Evolutionary conservation across 257 asterid species (phyloP), one percentile per base, ranked within the genome.

Genomic region (Phtheirospermum japonicum): DNA sequence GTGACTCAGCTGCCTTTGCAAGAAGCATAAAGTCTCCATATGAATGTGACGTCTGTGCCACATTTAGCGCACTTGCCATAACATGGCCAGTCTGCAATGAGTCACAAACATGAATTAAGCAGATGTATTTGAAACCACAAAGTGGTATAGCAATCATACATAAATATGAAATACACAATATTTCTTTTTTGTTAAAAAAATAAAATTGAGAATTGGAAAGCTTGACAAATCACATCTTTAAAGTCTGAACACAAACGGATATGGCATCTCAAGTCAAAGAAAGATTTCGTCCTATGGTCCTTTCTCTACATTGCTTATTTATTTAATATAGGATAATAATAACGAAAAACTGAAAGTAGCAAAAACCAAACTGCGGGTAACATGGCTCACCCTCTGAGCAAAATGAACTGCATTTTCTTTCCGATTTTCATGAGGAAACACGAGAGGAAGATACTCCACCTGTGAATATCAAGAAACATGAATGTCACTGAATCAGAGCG

Each of bases 401-500:
- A 86, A 83, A 59, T 76, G 80, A 66, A 43, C 50, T 34, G 96
- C 88, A 50, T 67, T 93, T 80, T 93, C 97, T 79, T 87, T 87
- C 77, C 77, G 75, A 62, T 77, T 82, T 63, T 86, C 96, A 48
- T 72, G 76, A 65, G 97, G 92, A 13, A 73, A 80, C 39, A 87
- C 79, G 20, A 83, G 65, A n/a, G 99, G 99, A 73, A 93, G 99
- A 82, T 93, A 93, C 77, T 93, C 99, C 51, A 91, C 80, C 96
- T 90, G 79, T 17, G 49, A 58, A 62, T 17, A 70, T 32, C 11
- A 43, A 63, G 49, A 60, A 59, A 57, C 7, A 73, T 45, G 32
- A 13, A 65, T 31, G 37, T 16, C 33, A 59, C 45, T 14, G 43
- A 11, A 48, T 71, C 45, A 49, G 67, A 40, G 39, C 19, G 57